Evolutionary conservation across 208 protist genomes (phyloP), one percentile per base, ranked within the genome.

Genomic region (Leishmania tarentolae): DNA sequence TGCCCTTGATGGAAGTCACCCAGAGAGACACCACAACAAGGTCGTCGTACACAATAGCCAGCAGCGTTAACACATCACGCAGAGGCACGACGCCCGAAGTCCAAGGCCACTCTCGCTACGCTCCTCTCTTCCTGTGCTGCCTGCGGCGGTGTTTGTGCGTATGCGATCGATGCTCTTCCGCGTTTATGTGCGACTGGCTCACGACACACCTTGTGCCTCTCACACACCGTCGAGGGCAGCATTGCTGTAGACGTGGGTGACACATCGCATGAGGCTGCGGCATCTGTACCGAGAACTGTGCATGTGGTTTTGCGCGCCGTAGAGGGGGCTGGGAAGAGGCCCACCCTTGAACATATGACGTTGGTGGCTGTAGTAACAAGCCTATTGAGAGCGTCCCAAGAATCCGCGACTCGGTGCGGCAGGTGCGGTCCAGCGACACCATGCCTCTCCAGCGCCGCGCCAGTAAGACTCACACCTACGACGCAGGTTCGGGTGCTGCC

Each of bases 261-360:
- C 24, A 42, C 40, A 21, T 40, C 42, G 71, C 44, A 72, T 37
- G 46, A 17, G 24, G 68, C 8, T 21, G 65, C 59, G 31, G 50
- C 65, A 24, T 52, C 31, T 8, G 42, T 19, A 3, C 65, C 52
- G 1, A 57, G 52, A 7, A 56, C 79, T 24, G 80, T 75, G 73
- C 80, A 66, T 44, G 37, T 79, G 74, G 52, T 79, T 19, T 24
- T 83, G 24, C 37, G 53, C 47, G 73, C 74, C 28, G 80, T 73
- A 24, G 73, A 79, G 75, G 53, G 47, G 2, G 46, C 19, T 47
- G 68, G 75, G 46, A 47, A 47, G 35, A 28, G 5, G 37, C 28
- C n/a, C 63, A 17, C 17, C 3, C 19, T 78, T 24, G 28, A 78
- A 15, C 50, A 72, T 56, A 31, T 79, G 35, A 46, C 31, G 13